phyloP scores from a whole-genome alignment of 2,329 filamentous ascomycete species.

The Arthrobotrys pseudoclavata region DNA sequence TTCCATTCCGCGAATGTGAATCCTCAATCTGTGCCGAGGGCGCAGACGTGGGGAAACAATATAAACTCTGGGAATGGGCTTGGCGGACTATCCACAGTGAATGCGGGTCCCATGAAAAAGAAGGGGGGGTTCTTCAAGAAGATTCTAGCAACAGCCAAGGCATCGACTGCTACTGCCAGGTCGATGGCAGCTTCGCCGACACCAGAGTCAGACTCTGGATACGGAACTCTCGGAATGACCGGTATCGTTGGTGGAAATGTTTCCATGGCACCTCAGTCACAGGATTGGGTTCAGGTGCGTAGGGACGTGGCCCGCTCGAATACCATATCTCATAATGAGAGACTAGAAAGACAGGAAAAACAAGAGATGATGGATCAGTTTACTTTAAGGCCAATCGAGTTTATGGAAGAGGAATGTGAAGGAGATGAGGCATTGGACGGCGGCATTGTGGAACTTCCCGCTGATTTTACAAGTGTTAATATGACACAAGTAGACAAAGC shows the following conservation, averaged over 20 bases:
- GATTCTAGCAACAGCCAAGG: slow-evolving; percentile 63
- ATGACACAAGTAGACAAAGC: slow-evolving; percentile 94
- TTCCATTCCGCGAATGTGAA: slow-evolving; percentile 65
- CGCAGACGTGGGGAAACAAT: slow-evolving; percentile 49
- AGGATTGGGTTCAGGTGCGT: slow-evolving; percentile 96
- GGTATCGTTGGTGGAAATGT: slow-evolving; percentile 71
- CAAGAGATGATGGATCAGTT: slow-evolving; percentile 96
- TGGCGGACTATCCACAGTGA: slow-evolving; percentile 78
- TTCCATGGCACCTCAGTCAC: slow-evolving; percentile 67
- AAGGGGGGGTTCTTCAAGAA: slow-evolving; percentile 64
- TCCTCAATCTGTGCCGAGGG: slow-evolving; percentile 65
- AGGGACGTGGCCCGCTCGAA: slow-evolving; percentile 96
- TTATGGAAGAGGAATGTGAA: slow-evolving; percentile 84
- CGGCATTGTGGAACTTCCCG: slow-evolving; percentile 82
- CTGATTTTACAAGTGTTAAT: slow-evolving; percentile 82
- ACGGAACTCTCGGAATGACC: slow-evolving; percentile 67
- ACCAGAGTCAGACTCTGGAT: slow-evolving; percentile 66
- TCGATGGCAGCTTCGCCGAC: slow-evolving; percentile 59
- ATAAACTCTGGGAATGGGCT: slow-evolving; percentile 72
- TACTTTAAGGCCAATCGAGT: slow-evolving; percentile 88
- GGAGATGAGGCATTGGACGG: slow-evolving; percentile 92
- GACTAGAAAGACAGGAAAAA: slow-evolving; percentile 84
- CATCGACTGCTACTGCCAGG: slow-evolving; percentile 63
- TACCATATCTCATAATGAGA: slow-evolving; percentile 89
- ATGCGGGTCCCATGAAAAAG: slow-evolving; percentile 64